Percentiles rank a stretch among this genome's conserved stretches.
phyloP scores from a whole-genome alignment of 345 rosid genomes.

The Stellera chamaejasme region DNA sequence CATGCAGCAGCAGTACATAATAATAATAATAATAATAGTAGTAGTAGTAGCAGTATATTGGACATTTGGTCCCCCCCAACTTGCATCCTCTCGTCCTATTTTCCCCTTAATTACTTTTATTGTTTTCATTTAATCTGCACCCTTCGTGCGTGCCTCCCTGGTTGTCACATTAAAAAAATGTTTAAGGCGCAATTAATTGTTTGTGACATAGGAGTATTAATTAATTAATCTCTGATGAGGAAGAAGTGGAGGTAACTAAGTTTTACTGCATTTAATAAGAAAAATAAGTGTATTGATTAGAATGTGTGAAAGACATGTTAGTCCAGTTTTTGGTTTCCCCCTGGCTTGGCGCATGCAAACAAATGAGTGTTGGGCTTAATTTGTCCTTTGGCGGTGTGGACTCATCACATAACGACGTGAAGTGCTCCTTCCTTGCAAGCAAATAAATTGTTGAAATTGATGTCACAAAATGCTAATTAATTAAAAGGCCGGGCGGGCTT shows the following conservation, averaged over 20 bases:
- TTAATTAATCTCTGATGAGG: no score
- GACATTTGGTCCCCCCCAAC: constrained; percentile 22
- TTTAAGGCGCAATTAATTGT: no score
- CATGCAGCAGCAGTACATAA: constrained; percentile 6
- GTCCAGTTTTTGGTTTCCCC: constrained; percentile 1
- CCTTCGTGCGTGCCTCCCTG: constrained; percentile 16
- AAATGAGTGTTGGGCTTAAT: neutral
- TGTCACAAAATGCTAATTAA: constrained; percentile 8
- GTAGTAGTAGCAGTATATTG: constrained; percentile 21
- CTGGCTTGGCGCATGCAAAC: neutral
- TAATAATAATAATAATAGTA: no score
- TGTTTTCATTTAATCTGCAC: constrained; percentile 3
- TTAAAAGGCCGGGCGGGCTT: neutral
- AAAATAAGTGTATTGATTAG: neutral
- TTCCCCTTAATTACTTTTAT: neutral
- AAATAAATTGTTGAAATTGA: neutral
- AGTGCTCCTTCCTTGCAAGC: constrained; percentile 2
- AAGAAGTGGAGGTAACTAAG: no score
- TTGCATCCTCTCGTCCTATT: neutral
- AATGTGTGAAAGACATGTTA: neutral
- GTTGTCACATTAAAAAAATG: neutral
- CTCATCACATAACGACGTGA: neutral
- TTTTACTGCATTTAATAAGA: no score
- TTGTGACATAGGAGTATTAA: no score
- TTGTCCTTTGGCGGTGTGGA: neutral